phyloP scores from a whole-genome alignment of 179 eudicot genomes.

The Vitellaria paradoxa region DNA sequence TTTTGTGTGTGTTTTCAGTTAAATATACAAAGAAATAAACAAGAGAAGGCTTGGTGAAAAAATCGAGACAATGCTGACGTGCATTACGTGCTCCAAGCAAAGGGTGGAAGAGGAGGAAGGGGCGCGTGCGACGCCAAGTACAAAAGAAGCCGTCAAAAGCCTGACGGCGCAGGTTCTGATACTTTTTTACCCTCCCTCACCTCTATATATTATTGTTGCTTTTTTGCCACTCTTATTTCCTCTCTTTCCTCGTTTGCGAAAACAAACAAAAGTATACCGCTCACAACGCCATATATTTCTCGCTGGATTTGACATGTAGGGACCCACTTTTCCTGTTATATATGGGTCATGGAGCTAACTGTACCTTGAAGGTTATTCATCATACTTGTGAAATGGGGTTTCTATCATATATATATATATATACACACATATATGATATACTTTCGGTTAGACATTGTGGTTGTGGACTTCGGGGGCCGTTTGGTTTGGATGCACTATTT shows the following conservation, averaged over 20 bases:
- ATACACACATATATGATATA: no score
- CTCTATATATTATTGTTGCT: not conserved
- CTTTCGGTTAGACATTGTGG: no score
- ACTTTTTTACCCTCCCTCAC: not conserved
- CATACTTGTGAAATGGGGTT: no score
- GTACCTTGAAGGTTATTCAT: no score
- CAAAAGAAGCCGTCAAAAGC: constrained; percentile 82
- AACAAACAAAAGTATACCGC: constrained; percentile 13
- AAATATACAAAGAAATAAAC: not conserved
- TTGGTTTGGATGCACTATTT: no score
- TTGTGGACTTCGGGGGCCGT: no score
- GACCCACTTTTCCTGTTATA: not conserved
- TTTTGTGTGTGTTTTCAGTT: not conserved
- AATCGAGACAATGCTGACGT: constrained; percentile 66
- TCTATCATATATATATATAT: no score
- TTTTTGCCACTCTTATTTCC: not conserved
- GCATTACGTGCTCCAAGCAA: constrained; percentile 92
- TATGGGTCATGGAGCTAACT: no score
- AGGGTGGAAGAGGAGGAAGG: constrained; percentile 48
- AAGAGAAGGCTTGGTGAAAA: not conserved
- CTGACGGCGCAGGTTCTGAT: constrained; percentile 76
- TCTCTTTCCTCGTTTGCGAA: constrained; percentile 11
- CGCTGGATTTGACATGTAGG: not conserved
- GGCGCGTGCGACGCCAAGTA: constrained; percentile 68
- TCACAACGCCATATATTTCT: not conserved